A percentile compares a stretch with the other conserved stretches of the same genome.
Evolutionary conservation across 257 asterid genomes (phyloP).

Genomic region (Solanum ahanhuiri): DNA sequence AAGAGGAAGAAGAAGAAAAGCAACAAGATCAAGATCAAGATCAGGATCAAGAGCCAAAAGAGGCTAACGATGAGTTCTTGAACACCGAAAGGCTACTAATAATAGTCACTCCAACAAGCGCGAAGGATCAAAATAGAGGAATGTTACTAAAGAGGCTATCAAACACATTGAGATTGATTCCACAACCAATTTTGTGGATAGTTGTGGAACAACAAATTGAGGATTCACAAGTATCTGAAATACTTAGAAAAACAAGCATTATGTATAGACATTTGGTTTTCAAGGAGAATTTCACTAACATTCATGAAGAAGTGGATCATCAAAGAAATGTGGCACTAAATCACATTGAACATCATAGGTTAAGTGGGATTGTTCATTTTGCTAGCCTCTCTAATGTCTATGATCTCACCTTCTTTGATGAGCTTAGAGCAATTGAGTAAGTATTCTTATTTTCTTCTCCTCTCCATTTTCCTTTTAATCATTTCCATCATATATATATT

Average conservation of each 20-base stretch:
- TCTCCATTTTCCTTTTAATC: background rate
- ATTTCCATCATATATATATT: background rate
- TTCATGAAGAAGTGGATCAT: conserved; percentile 56
- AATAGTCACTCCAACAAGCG: conserved; percentile 62
- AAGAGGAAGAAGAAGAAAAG: background rate
- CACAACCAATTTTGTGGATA: conserved; percentile 72
- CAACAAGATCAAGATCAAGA: background rate
- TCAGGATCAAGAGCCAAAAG: conserved; percentile 4
- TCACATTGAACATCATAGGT: conserved; percentile 83
- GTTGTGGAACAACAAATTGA: conserved; percentile 57
- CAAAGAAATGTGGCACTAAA: conserved; percentile 75
- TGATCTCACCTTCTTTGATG: conserved; percentile 73
- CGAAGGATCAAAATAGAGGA: conserved; percentile 17
- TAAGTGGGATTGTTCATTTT: conserved; percentile 85
- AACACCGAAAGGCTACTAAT: conserved; percentile 38
- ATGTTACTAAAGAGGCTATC: conserved; percentile 48
- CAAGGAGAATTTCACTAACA: conserved; percentile 69
- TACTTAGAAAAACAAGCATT: conserved; percentile 57
- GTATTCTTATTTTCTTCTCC: conserved; percentile 8
- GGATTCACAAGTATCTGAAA: conserved; percentile 45
- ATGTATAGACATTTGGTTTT: conserved; percentile 83
- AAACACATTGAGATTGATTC: conserved; percentile 55
- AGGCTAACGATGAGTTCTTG: background rate
- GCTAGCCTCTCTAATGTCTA: conserved; percentile 70
- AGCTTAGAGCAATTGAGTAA: conserved; percentile 68